These are phyloP conservation scores for Hypoxylon sp. DNA, from an alignment of 2,329 filamentous ascomycete species.

Conservation along the genomic window DNA sequence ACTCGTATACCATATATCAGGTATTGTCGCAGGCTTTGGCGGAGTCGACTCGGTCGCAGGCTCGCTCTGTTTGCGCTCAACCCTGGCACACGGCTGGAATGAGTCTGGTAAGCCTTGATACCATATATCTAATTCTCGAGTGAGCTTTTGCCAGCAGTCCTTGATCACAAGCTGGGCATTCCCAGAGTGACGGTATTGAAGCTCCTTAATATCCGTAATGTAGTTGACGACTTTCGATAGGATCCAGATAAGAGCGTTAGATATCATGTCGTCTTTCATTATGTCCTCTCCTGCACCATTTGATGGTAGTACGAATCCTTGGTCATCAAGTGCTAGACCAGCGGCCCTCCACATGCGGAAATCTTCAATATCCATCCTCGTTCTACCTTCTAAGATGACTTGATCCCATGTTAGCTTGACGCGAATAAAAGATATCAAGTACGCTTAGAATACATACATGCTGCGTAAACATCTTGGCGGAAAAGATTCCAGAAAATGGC, in stretches of 20 bases:
- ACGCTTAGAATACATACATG: background rate
- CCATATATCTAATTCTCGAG: slow-evolving; percentile 1
- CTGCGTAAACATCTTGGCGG: slow-evolving; percentile 1
- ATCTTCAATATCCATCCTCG: slow-evolving; percentile 3
- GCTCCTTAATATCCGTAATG: slow-evolving; percentile 1
- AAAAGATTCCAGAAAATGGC: slow-evolving; percentile 5
- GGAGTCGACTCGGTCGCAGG: slow-evolving; percentile 8
- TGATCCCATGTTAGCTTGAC: background rate
- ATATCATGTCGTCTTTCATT: slow-evolving; percentile 4
- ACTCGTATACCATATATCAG: slow-evolving; percentile 11
- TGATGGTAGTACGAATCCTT: background rate
- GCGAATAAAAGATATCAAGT: background rate
- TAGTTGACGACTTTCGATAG: slow-evolving; percentile 2
- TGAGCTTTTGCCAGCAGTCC: background rate
- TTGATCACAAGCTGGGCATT: background rate
- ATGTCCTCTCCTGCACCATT: background rate
- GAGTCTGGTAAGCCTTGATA: background rate
- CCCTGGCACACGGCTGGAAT: background rate
- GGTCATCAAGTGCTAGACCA: background rate
- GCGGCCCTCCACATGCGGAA: slow-evolving; percentile 2
- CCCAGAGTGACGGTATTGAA: background rate
- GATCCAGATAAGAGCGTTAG: slow-evolving; percentile 5
- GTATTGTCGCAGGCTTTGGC: slow-evolving; percentile 3
- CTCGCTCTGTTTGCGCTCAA: slow-evolving; percentile 1
- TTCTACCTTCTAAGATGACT: slow-evolving; percentile 1